Evolutionary conservation across 495 filamentous ascomycete genomes (phyloP).

Genomic region (Aspergillus ellipticus): DNA sequence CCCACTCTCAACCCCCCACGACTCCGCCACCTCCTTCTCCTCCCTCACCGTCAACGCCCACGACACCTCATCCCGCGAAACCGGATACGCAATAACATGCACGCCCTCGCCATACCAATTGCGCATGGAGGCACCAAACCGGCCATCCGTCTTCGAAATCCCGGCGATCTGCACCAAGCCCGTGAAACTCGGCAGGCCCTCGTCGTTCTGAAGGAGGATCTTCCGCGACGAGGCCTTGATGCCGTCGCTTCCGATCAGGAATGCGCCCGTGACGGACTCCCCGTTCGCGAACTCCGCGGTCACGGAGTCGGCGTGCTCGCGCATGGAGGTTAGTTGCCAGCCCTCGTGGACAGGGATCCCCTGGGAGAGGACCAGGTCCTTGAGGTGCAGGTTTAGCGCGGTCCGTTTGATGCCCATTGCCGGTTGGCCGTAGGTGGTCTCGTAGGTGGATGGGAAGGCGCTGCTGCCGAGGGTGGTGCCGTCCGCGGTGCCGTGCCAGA

Average conservation of each 20-base stretch:
- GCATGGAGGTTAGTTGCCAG: slow-evolving; percentile 11
- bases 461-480: slow-evolving; percentile 3
- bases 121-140: slow-evolving; percentile 2
- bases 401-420: slow-evolving; percentile 12
- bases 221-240: slow-evolving; percentile 16
- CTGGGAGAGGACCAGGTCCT: slow-evolving; percentile 1
- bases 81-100: slow-evolving; percentile 20
- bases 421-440: slow-evolving; percentile 6
- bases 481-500: neutral
- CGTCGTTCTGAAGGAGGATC: slow-evolving; percentile 2
- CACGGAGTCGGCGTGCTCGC: slow-evolving; percentile 11
- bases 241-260: slow-evolving; percentile 23
- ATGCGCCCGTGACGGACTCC: slow-evolving; percentile 10
- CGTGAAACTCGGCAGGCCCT: neutral
- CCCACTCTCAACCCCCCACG: slow-evolving; percentile 4
- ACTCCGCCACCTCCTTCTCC: slow-evolving; percentile 11
- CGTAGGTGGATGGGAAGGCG: slow-evolving; percentile 4
- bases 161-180: slow-evolving; percentile 4
- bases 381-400: slow-evolving; percentile 7
- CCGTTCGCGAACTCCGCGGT: slow-evolving; percentile 12
- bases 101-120: slow-evolving; percentile 21
- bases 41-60: slow-evolving; percentile 22
- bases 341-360: slow-evolving; percentile 14
- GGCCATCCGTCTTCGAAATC: slow-evolving; percentile 11
- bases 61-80: slow-evolving; percentile 13